Evolutionary conservation across 2,329 filamentous ascomycete species (phyloP).

Genomic region (Parastagonospora nodorum): DNA sequence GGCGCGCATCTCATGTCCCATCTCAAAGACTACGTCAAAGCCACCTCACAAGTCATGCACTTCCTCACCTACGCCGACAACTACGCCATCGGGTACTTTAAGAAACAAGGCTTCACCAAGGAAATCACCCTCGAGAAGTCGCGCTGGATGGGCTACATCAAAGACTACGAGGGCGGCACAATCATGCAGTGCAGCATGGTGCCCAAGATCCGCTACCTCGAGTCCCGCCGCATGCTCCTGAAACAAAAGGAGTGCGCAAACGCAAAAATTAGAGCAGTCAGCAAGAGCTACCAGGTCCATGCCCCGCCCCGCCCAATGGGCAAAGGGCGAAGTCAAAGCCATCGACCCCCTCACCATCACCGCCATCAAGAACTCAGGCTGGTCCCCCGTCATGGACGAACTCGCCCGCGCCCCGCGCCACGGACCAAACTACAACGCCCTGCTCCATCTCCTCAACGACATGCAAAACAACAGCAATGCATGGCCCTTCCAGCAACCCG

Average conservation of each 20-base stretch:
- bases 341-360: conserved; percentile 87
- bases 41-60: conserved; percentile 95
- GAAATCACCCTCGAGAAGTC: conserved; percentile 90
- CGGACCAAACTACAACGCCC: conserved; percentile 93
- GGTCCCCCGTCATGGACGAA: conserved; percentile 98
- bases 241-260: conserved; percentile 97
- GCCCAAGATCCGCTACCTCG: conserved; percentile 90
- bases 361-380: conserved; percentile 87
- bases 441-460: conserved; percentile 90
- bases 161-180: conserved; percentile 97
- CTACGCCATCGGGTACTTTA: conserved; percentile 98
- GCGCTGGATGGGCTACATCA: conserved; percentile 99
- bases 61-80: conserved; percentile 99
- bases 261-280: conserved; percentile 92
- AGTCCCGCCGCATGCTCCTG: conserved; percentile 88
- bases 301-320: conserved; percentile 87
- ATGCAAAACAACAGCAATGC: conserved; percentile 91
- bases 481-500: conserved; percentile 93
- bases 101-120: conserved; percentile 98
- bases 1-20: conserved; percentile 98
- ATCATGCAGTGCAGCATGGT: conserved; percentile 99
- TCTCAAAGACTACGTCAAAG: conserved; percentile 96
- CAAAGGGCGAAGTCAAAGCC: conserved; percentile 63
- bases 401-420: conserved; percentile 92
- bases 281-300: conserved; percentile 86